These are phyloP conservation scores for Plasmodium yoelii DNA, from an alignment of 169 alveolate species.

Conservation along the genomic window DNA sequence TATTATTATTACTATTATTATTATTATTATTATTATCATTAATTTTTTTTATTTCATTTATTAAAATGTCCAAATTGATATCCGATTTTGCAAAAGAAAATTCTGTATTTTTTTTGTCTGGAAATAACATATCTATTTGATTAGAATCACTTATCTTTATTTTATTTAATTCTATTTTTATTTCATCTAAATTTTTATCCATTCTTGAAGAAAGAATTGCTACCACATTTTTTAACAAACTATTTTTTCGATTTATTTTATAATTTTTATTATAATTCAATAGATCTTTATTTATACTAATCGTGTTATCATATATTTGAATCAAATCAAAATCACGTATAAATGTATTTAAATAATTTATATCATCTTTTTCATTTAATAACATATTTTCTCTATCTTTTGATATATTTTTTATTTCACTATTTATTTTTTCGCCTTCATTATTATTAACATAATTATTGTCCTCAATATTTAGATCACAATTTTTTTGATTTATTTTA, in stretches of 20 bases:
- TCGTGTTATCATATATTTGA: conserved; percentile 10
- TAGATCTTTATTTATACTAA: conserved; percentile 21
- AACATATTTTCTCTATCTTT: conserved; percentile 7
- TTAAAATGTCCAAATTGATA: conserved; percentile 6
- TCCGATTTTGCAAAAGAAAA: background rate
- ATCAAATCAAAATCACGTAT: conserved; percentile 15
- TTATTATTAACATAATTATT: too few relatives aligned
- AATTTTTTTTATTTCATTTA: conserved; percentile 29
- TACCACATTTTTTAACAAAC: conserved; percentile 44
- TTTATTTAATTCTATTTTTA: conserved; percentile 11
- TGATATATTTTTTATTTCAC: conserved; percentile 22
- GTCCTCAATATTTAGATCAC: background rate
- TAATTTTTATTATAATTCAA: conserved; percentile 38
- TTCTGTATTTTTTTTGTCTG: background rate
- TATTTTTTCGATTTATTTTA: conserved; percentile 17
- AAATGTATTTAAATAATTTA: background rate
- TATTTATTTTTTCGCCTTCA: background rate
- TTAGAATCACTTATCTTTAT: background rate
- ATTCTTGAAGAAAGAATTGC: conserved; percentile 22
- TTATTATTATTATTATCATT: too few relatives aligned
- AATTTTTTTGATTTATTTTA: background rate
- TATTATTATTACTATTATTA: conserved; percentile 2
- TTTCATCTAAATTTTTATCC: conserved; percentile 41
- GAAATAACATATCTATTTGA: background rate
- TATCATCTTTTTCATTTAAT: conserved; percentile 9